phyloP scores from a whole-genome alignment of 2,329 filamentous ascomycete species.

The Lecanicillium sp. region DNA sequence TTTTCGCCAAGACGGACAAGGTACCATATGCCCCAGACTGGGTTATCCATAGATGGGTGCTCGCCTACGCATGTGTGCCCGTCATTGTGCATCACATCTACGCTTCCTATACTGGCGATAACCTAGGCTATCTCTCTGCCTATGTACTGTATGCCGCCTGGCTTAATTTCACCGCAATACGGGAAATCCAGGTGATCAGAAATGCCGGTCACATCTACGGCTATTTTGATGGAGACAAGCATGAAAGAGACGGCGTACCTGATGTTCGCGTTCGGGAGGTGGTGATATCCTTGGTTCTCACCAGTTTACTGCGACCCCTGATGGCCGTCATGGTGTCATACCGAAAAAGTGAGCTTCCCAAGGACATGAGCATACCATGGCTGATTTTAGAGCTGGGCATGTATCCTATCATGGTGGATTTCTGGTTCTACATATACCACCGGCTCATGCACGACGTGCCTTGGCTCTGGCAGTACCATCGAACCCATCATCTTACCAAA shows the following conservation, averaged over 20 bases:
- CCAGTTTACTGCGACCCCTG: slow-evolving; percentile 20
- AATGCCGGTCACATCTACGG: slow-evolving; percentile 26
- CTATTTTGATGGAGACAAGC: slow-evolving; percentile 30
- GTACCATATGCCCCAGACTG: slow-evolving; percentile 26
- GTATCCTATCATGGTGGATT: slow-evolving; percentile 29
- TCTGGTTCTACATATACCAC: slow-evolving; percentile 31
- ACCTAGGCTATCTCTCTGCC: slow-evolving; percentile 18
- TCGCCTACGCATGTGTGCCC: slow-evolving; percentile 26
- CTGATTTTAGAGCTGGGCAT: slow-evolving; percentile 26
- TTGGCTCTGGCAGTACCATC: slow-evolving; percentile 30
- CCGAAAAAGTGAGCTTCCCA: slow-evolving; percentile 14
- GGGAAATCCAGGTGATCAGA: slow-evolving; percentile 26
- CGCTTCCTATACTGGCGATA: slow-evolving; percentile 17
- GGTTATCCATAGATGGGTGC: slow-evolving; percentile 26
- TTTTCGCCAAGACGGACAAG: slow-evolving; percentile 27
- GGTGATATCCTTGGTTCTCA: slow-evolving; percentile 21
- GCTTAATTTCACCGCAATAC: slow-evolving; percentile 28
- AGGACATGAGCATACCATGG: slow-evolving; percentile 15
- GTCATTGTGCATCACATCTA: slow-evolving; percentile 26
- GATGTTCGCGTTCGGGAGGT: slow-evolving; percentile 25
- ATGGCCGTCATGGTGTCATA: slow-evolving; percentile 24
- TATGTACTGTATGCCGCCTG: slow-evolving; percentile 25
- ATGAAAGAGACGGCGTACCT: slow-evolving; percentile 30
- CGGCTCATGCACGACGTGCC: slow-evolving; percentile 29
- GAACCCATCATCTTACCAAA: slow-evolving; percentile 33